Evolutionary conservation across 352 stramenopile genomes (phyloP), one percentile per base, ranked within the genome.

Genomic region (Globisporangium acanthophoron): DNA sequence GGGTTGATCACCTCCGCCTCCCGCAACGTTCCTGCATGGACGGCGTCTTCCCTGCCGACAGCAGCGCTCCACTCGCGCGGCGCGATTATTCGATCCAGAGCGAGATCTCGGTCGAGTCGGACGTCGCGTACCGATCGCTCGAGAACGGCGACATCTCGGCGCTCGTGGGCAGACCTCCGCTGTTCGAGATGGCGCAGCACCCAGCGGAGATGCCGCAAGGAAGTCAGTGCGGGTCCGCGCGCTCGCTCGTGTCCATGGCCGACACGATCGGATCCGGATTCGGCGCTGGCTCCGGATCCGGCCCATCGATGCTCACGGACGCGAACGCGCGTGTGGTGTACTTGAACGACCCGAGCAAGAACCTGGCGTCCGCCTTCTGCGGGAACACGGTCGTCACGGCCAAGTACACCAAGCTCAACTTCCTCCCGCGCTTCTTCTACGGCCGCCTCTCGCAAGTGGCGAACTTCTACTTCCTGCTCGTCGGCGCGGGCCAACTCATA

Each of bases 391-490:
- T 96, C 29, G 62, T 87, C 44, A 96, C 84, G 7, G 81, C 84
- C 43, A 90, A 92, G 66, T 96, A 96, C 74, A 93, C 85, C n/a
- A 85, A 85, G 59, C 73, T 84, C 60, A 91, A 89, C 63, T 96
- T 96, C 54, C 65, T 96, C 44, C 82, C 84, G 11, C 77, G 79
- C 13, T 93, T 94, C 63, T 86, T 92, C 67, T 94, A 90, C 66
- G 81, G 81, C 0, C 71, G 84, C 31, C 80, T 96, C 45, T 90
- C 80, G n/a, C 85, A 92, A 65, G 73, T 86, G 5, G 86, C 87
- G 44, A 96, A 94, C 55, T 96, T 92, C 62, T 97, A 96, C 75
- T 96, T 96, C 57, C 51, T 97, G 48, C 62, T 96, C 9, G 85
- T 97, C 54, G 84, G 88, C 44, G 75, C 88, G 0, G 83, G 90